Base-by-base conservation (phyloP, 192 early-diverging fungal species). In the Chytriomyces sp. region DNA sequence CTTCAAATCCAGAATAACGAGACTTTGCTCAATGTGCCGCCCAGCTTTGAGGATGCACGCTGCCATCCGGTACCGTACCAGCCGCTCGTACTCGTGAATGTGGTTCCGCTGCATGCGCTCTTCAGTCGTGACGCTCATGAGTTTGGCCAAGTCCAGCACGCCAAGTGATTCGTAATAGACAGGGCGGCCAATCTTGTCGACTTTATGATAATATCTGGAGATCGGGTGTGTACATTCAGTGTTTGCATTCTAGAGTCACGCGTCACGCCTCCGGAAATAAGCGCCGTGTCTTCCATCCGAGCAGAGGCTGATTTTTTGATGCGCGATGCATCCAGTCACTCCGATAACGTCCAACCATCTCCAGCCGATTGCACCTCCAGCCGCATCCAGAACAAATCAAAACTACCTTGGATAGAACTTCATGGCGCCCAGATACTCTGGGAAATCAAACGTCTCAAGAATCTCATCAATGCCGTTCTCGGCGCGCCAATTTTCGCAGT, bases 151-250 rank as follows among this genome's bases (percentile, higher is more conserved):
- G 72, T 91, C 89, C 30, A 93, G 73, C 41, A 73, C 75, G 22
- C 94, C 94, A 56, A 95, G 81, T 37, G 89, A 88, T 83, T 98
- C 96, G 74, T 97, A 90, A 75, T 96, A 98, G 56, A 98, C 78
- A 3, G 94, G 93, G 64, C 92, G 86, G 22, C 95, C 96, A 33
- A 89, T 81, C 74, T 90, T 94, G 85, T 98, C 96, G 64, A 83
- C 86, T 68, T 95, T 95, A 82, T 98, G 96, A 77, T 93, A 93
- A 78, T 85, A 93, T 32, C 89, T 82, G 33, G n/a, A n/a, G n/a
- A n/a, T n/a, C n/a, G n/a, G n/a, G n/a, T n/a, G n/a, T n/a, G n/a
- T n/a, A n/a, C n/a, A n/a, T n/a, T n/a, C n/a, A n/a, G n/a, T n/a
- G n/a, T n/a, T n/a, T n/a, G n/a, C n/a, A n/a, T n/a, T n/a, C n/a